Conservation (phyloP, 2,329 filamentous ascomycete species). For the Alternaria brassicicola region DNA sequence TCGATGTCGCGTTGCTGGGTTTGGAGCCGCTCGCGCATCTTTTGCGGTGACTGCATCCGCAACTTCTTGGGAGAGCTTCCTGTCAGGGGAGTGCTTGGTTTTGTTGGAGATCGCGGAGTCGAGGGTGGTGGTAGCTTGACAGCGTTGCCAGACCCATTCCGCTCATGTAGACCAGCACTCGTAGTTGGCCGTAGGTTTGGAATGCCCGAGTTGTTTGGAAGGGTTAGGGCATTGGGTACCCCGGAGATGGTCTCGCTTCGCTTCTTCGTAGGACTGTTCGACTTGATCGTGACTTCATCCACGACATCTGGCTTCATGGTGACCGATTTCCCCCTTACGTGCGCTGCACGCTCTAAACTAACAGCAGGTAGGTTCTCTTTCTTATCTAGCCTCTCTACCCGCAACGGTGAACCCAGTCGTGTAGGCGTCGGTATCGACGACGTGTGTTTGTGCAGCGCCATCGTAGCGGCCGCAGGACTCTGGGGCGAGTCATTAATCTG, state of each 20-base stretch:
- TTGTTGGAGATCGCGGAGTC: conserved; percentile 39
- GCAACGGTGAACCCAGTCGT: conserved; percentile 53
- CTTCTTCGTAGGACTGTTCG: conserved; percentile 52
- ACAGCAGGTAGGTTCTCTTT: conserved; percentile 49
- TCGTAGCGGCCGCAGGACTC: conserved; percentile 34
- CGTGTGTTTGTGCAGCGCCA: conserved; percentile 47
- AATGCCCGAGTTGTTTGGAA: conserved; percentile 49
- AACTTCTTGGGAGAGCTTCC: conserved; percentile 38
- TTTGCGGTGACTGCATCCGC: conserved; percentile 66
- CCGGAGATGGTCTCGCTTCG: conserved; percentile 54
- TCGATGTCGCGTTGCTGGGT: conserved; percentile 77
- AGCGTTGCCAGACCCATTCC: conserved; percentile 57
- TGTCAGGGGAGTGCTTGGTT: conserved; percentile 23
- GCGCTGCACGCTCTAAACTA: conserved; percentile 29
- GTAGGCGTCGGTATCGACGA: conserved; percentile 48
- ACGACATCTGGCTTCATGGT: conserved; percentile 25
- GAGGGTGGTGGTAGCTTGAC: conserved; percentile 64
- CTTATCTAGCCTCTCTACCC: conserved; percentile 48
- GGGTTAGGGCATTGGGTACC: conserved; percentile 53
- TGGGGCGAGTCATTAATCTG: conserved; percentile 40
- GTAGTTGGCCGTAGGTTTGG: conserved; percentile 54
- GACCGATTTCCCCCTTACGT: conserved; percentile 32
- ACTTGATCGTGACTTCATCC: conserved; percentile 48
- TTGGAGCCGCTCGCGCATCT: conserved; percentile 80
- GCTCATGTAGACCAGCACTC: conserved; percentile 56